phyloP scores from a whole-genome alignment of 805 yeast genomes.

The Wickerhamiella brachini region DNA sequence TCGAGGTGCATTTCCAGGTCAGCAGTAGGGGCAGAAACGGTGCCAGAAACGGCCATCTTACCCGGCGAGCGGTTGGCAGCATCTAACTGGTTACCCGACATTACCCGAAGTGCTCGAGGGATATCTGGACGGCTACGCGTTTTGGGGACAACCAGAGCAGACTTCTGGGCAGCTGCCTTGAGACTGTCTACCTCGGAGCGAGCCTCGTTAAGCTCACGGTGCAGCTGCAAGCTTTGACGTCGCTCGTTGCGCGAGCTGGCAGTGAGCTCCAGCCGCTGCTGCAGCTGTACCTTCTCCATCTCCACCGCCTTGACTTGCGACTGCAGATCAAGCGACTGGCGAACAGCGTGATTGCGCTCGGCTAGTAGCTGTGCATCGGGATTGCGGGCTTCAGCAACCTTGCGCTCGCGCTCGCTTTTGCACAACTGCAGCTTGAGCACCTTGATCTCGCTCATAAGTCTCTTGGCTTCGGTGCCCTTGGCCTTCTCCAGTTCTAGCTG shows the following conservation, averaged over 20 bases:
- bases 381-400: constrained; percentile 14
- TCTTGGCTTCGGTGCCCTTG: constrained; percentile 10
- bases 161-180: constrained; percentile 4
- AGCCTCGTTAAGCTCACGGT: background rate
- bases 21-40: constrained; percentile 2
- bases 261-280: constrained; percentile 6
- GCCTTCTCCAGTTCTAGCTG: constrained; percentile 14
- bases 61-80: background rate
- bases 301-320: constrained; percentile 12
- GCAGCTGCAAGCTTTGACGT: background rate
- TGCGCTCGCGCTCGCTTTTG: constrained; percentile 21
- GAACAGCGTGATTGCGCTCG: constrained; percentile 3
- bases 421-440: constrained; percentile 21
- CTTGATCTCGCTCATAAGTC: constrained; percentile 20
- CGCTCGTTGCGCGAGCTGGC: constrained; percentile 3
- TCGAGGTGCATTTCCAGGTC: constrained; percentile 45
- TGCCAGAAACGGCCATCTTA: background rate
- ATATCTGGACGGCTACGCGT: constrained; percentile 2
- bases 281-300: constrained; percentile 15
- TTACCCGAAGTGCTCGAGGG: constrained; percentile 9
- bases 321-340: constrained; percentile 1
- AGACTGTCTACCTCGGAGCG: constrained; percentile 1
- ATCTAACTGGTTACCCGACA: constrained; percentile 7
- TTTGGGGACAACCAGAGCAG: constrained; percentile 7
- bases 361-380: constrained; percentile 14